These are phyloP conservation scores for Ogataea paraovalis DNA, from an alignment of 805 yeast genomes.

Conservation along the genomic window DNA sequence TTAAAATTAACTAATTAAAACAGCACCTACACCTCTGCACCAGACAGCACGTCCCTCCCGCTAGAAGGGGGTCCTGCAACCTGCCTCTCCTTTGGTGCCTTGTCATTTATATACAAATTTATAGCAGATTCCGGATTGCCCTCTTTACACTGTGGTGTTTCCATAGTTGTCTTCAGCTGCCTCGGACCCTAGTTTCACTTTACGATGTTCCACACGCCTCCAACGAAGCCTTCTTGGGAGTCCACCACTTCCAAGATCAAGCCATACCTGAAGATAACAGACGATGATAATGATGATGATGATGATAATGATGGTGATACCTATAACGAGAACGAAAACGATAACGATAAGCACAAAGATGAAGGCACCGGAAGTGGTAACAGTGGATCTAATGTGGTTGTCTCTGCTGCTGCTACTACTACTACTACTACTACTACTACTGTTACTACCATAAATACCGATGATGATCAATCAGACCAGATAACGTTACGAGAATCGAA, in stretches of 20 bases:
- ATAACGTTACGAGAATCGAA: neutral
- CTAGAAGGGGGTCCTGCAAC: no score
- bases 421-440: slow-evolving; percentile 2
- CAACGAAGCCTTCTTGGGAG: slow-evolving; percentile 30
- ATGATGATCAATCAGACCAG: slow-evolving; percentile 1
- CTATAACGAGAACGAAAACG: neutral
- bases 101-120: no score
- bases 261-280: slow-evolving; percentile 9
- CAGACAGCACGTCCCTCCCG: no score
- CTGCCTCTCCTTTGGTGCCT: no score
- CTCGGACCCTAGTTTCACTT: no score
- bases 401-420: neutral
- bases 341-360: neutral
- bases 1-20: no score
- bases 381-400: no score
- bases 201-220: slow-evolving; percentile 34
- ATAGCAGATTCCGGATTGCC: no score
- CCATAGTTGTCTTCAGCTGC: no score
- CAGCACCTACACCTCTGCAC: no score
- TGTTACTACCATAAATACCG: neutral
- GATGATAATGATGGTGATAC: slow-evolving; percentile 10
- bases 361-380: no score
- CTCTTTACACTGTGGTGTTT: no score
- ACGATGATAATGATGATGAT: neutral
- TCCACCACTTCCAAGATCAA: slow-evolving; percentile 20